phyloP scores from a whole-genome alignment of 148 eudicot genomes.

The Suaeda aralocaspica region DNA sequence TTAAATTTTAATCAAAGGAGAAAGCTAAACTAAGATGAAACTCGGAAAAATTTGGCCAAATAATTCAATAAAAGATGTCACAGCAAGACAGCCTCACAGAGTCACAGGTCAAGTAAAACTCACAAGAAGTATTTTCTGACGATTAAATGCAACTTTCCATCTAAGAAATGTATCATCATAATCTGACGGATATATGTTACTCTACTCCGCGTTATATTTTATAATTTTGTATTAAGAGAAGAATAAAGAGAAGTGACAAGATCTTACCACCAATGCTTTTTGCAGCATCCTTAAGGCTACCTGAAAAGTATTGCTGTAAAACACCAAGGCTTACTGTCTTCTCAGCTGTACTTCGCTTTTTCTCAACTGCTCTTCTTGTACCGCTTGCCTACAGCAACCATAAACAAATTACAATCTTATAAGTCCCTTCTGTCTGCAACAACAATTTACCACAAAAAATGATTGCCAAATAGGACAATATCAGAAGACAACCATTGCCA shows the following conservation, averaged over 20 bases:
- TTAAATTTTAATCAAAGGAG: too few relatives aligned
- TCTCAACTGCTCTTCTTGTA: constrained; percentile 44
- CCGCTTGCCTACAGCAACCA: constrained; percentile 32
- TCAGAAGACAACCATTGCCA: neutral
- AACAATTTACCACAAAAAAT: neutral
- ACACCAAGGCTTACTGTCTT: constrained; percentile 74
- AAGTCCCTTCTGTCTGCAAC: neutral
- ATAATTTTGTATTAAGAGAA: too few relatives aligned
- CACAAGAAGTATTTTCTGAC: neutral
- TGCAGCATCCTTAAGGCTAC: constrained; percentile 97
- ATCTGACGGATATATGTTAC: neutral
- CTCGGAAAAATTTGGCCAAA: too few relatives aligned
- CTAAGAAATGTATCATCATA: neutral
- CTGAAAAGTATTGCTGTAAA: constrained; percentile 87
- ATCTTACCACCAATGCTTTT: constrained; percentile 81
- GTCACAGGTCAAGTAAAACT: neutral
- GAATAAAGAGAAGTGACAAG: neutral
- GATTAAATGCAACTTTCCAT: neutral
- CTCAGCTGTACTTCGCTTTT: constrained; percentile 70
- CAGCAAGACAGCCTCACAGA: neutral
- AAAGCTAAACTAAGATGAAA: neutral
- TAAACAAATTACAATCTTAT: neutral
- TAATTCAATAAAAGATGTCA: neutral
- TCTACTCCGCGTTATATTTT: too few relatives aligned
- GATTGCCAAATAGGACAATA: too few relatives aligned